These are phyloP conservation scores for Paraurostyla sp. DNA, from an alignment of 73 alveolate species.

Conservation along the genomic window DNA sequence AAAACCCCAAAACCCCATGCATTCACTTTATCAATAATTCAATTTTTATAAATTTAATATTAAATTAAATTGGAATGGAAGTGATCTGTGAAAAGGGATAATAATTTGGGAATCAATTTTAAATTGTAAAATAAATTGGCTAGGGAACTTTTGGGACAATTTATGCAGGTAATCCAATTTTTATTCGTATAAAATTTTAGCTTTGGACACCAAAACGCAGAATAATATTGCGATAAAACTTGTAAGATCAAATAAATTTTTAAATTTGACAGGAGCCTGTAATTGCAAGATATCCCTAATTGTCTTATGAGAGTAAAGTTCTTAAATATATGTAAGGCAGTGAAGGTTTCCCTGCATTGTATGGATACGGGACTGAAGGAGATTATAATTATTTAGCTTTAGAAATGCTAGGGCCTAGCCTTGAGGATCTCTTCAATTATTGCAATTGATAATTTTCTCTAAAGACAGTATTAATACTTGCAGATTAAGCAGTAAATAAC, in stretches of 20 bases:
- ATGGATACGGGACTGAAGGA: conserved; percentile 82
- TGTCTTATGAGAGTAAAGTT: conserved; percentile 43
- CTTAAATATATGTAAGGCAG: conserved; percentile 60
- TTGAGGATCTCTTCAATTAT: conserved; percentile 82
- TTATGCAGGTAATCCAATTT: conserved; percentile 3
- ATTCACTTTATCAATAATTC: too few species aligned
- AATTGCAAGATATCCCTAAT: conserved; percentile 57
- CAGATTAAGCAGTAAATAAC: conserved; percentile 69
- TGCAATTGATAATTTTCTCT: conserved; percentile 75
- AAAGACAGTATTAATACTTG: conserved; percentile 79
- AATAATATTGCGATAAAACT: conserved; percentile 10
- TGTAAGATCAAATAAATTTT: background rate
- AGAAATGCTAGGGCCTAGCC: conserved; percentile 89
- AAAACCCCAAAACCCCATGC: too few species aligned
- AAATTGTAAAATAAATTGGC: conserved; percentile 8
- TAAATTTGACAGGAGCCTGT: conserved; percentile 31
- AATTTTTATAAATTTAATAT: too few species aligned
- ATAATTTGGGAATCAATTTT: conserved; percentile 2
- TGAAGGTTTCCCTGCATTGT: conserved; percentile 86
- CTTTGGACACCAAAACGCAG: background rate
- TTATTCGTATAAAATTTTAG: background rate
- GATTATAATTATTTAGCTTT: conserved; percentile 83
- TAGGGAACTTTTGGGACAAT: conserved; percentile 49
- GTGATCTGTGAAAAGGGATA: too few species aligned
- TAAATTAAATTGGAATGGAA: too few species aligned